These are phyloP conservation scores for Funneliformis caledonium DNA, from an alignment of 371 early-diverging fungal genomes.

Conservation along the genomic window DNA sequence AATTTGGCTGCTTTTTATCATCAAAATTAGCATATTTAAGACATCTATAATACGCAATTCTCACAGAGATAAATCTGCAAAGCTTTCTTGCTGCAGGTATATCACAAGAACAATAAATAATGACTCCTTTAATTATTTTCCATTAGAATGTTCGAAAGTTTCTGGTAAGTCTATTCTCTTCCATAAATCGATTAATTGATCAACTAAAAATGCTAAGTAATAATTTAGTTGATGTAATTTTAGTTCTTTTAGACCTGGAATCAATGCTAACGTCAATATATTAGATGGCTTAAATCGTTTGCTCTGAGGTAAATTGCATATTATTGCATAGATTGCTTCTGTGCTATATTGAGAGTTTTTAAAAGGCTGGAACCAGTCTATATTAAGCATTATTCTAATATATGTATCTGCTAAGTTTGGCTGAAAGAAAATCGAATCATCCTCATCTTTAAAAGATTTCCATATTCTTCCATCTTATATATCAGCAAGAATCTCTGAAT, in stretches of 20 bases:
- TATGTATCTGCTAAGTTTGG: neutral
- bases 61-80: neutral
- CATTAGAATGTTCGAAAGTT: neutral
- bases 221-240: neutral
- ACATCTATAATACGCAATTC: neutral
- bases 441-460: neutral
- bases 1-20: neutral
- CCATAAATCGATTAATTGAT: neutral
- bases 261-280: neutral
- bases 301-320: neutral
- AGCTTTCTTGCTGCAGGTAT: neutral
- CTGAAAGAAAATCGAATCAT: neutral
- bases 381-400: neutral
- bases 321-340: neutral
- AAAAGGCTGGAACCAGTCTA: neutral
- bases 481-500: neutral
- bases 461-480: neutral
- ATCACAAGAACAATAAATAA: no score
- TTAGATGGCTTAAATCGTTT: neutral
- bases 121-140: no score
- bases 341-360: neutral
- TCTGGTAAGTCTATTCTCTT: neutral
- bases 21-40: neutral
- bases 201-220: neutral
- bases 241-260: neutral